Conservation (phyloP, 805 yeast genomes). For the Nakazawaea peltata region DNA sequence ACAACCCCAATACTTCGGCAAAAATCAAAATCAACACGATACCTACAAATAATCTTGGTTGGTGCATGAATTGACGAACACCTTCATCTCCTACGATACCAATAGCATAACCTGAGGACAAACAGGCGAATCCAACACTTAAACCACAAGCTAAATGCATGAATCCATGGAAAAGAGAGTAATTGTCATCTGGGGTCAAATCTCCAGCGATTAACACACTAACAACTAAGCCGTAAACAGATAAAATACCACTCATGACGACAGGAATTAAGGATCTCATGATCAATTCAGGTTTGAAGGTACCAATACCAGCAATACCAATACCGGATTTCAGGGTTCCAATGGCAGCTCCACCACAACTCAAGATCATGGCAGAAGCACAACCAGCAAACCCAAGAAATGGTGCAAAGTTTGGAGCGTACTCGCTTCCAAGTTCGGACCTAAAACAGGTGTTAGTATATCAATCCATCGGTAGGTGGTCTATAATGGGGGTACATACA, state of each 20-base stretch:
- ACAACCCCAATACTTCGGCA: slow-evolving; percentile 97
- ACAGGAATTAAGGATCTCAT: slow-evolving; percentile 96
- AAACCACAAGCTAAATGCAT: slow-evolving; percentile 97
- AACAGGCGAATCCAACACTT: slow-evolving; percentile 92
- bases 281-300: slow-evolving; percentile 92
- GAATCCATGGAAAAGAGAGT: slow-evolving; percentile 91
- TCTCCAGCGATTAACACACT: slow-evolving; percentile 93
- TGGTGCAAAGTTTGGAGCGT: slow-evolving; percentile 89
- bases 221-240: slow-evolving; percentile 95
- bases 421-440: slow-evolving; percentile 38
- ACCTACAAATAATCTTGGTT: slow-evolving; percentile 96
- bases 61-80: slow-evolving; percentile 97
- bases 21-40: slow-evolving; percentile 97
- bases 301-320: slow-evolving; percentile 97
- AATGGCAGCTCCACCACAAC: slow-evolving; percentile 97
- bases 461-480: too few relatives aligned
- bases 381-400: slow-evolving; percentile 98
- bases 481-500: too few relatives aligned
- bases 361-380: slow-evolving; percentile 82
- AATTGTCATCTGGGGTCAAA: slow-evolving; percentile 66
- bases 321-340: slow-evolving; percentile 98
- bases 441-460: too few relatives aligned
- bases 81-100: slow-evolving; percentile 99
- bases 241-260: slow-evolving; percentile 95
- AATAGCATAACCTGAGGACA: slow-evolving; percentile 95